phyloP scores from a whole-genome alignment of 495 filamentous ascomycete species.

The Lineolata rhizophorae region DNA sequence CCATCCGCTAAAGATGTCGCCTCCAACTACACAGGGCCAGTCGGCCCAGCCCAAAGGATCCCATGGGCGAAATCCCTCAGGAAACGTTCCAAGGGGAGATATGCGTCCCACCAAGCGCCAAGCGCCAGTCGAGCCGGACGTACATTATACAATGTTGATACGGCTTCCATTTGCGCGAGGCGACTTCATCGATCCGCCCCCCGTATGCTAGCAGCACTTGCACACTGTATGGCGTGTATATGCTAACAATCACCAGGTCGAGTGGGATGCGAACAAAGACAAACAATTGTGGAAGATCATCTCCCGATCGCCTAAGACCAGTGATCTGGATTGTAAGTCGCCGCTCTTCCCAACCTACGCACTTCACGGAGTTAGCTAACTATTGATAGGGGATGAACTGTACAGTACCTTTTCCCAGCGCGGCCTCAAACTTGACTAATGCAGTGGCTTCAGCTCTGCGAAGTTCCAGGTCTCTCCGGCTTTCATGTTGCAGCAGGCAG shows the following conservation, averaged over 20 bases:
- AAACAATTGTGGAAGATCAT: constrained; percentile 76
- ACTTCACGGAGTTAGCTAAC: constrained; percentile 19
- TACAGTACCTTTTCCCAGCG: constrained; percentile 20
- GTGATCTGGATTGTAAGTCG: constrained; percentile 61
- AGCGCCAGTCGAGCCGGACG: constrained; percentile 7
- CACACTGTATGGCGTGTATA: background rate
- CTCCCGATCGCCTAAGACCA: constrained; percentile 46
- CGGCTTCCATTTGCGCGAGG: constrained; percentile 71
- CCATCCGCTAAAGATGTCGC: too few relatives aligned
- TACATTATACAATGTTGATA: constrained; percentile 55
- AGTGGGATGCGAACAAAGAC: constrained; percentile 66
- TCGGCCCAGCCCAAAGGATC: too few relatives aligned
- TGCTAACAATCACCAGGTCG: constrained; percentile 23
- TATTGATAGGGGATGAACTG: constrained; percentile 54
- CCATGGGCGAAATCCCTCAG: too few relatives aligned
- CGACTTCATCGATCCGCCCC: constrained; percentile 75
- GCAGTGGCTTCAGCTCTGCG: constrained; percentile 24
- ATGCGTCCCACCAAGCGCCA: background rate
- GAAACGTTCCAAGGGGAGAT: too few relatives aligned
- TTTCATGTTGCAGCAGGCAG: constrained; percentile 82
- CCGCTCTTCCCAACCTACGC: background rate
- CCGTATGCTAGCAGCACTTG: constrained; percentile 27
- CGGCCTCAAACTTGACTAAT: constrained; percentile 1
- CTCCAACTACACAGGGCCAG: too few relatives aligned
- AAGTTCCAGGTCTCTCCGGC: constrained; percentile 56